Base-by-base conservation (phyloP, 768 basidiomycete genomes). In the Xanthoconium purpureum region DNA sequence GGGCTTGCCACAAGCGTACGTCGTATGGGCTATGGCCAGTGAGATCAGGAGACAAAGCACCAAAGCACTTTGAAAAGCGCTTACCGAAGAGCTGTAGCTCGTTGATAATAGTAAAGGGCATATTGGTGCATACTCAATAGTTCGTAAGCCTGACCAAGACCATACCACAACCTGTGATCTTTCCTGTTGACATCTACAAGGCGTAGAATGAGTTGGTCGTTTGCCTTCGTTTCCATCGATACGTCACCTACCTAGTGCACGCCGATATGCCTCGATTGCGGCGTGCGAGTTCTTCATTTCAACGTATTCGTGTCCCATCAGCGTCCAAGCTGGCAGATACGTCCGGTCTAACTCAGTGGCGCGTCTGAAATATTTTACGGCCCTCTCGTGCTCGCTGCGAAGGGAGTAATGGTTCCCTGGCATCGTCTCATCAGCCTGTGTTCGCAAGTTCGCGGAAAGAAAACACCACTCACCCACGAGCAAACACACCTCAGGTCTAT, bases 261-360 rank as follows among this genome's bases (percentile, higher is more conserved):
- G 83, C 52, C 97, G 84, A 73, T 98, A 99, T 11, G 94, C 91
- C 74, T 98, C 97, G 53, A 98, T 97, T 15, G 97, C 96, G 3
- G 97, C 97, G 77, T 98, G 95, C 6, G 94, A 94, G 71, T 99
- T 98, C 75, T 98, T 98, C 87, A 97, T 87, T 74, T 99, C 97
- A 43, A 99, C 90, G 65, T 91, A 98, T 73, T 98, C 97, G 66
- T 99, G 97, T 1, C 97, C 97, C 93, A 99, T 94, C 60, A 99
- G 75, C 5, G 96, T 98, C 97, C 97, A 99, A 6, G 97, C 97
- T 8, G 94, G 91, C 44, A 98, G 80, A 73, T 94, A 98, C 2
- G 90, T 94, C 53, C 91, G 83, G 71, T 99, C 95, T 46, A 99
- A 83, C 66, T 95, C 88, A n/a, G 94, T 90, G 9, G 96, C 94